Evolutionary conservation across 352 stramenopile species (phyloP), one percentile per base, ranked within the genome.

Genomic region (Phytopythium montanum): DNA sequence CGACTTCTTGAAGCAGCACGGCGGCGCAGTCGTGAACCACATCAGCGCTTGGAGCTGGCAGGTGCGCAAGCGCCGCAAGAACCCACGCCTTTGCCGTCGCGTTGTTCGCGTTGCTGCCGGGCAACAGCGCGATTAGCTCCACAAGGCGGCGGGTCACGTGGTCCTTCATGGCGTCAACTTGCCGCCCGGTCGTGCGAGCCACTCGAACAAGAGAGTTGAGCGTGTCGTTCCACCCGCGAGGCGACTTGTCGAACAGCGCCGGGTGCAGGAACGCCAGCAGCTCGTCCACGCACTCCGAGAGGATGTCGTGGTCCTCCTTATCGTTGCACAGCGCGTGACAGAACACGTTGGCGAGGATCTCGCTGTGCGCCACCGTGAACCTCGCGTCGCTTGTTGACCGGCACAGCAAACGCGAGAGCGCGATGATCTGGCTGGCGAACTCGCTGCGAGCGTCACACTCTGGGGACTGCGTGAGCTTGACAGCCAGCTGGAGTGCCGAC

Each of bases 261-360:
- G 69, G 67, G 52, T 81, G 72, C 26, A 81, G 46, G 31, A 76
- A 56, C 16, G 25, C 28, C 5, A 81, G 28, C 29, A 81, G 28
- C 5, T 69, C 62, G 18, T 77, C 60, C 23, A 72, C 16, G 34
- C 33, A 28, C 28, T 53, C 36, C n/a, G 23, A 49, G 52, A 48
- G 19, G 13, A 48, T n/a, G 13, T 45, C 23, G 5, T 21, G 16
- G 52, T 34, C 34, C 29, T 52, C 65, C 39, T 14, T 44, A 16
- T 16, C 21, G 57, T 57, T 14, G 56, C 38, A 4, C 18, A 73
- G 29, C 28, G 62, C 65, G 23, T 64, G 59, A 12, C 56, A 63
- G 54, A 53, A 62, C 16, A 68, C 46, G 52, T 75, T 67, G 10
- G 56, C 25, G 25, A 72, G 34, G 29, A 75, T 71, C 5, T 48